Conservation (phyloP, 2,329 filamentous ascomycete species). For the Penicillium sclerotigenum region DNA sequence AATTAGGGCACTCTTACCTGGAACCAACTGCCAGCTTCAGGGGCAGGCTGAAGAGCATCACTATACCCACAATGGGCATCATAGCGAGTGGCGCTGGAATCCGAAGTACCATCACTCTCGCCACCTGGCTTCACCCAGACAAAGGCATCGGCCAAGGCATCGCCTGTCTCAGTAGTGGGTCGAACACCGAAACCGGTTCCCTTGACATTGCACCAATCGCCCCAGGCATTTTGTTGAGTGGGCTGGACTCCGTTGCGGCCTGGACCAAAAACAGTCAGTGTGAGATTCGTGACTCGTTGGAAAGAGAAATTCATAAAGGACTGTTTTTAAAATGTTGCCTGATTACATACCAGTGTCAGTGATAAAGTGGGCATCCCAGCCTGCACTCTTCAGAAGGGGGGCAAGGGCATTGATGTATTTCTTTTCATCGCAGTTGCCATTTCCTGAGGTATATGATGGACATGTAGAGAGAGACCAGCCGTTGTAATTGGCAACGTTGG, state of each 20-base stretch:
- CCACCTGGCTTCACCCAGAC: slow-evolving; percentile 69
- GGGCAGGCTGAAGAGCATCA: slow-evolving; percentile 60
- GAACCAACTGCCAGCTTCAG: slow-evolving; percentile 69
- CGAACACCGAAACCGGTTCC: slow-evolving; percentile 63
- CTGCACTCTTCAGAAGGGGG: slow-evolving; percentile 47
- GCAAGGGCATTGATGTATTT: slow-evolving; percentile 51
- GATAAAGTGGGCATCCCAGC: slow-evolving; percentile 56
- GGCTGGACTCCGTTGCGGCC: slow-evolving; percentile 62
- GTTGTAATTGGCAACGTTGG: slow-evolving; percentile 61
- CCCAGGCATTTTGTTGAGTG: slow-evolving; percentile 55
- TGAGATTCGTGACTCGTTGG: neutral
- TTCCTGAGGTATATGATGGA: slow-evolving; percentile 45
- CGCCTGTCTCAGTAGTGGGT: slow-evolving; percentile 61
- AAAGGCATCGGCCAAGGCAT: slow-evolving; percentile 60
- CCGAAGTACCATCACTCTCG: slow-evolving; percentile 52
- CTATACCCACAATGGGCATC: slow-evolving; percentile 54
- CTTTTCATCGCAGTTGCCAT: slow-evolving; percentile 54
- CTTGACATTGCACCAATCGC: slow-evolving; percentile 66
- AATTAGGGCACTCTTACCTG: slow-evolving; percentile 39
- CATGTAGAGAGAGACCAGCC: slow-evolving; percentile 48
- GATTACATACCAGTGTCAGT: slow-evolving; percentile 48
- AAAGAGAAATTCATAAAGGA: too few relatives aligned
- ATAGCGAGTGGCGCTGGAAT: slow-evolving; percentile 51
- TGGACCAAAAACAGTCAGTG: slow-evolving; percentile 17
- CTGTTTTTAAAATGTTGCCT: too few relatives aligned